These are phyloP conservation scores for Berberis vulgaris DNA, from an alignment of 164 flowering plant genomes.

Conservation along the genomic window DNA sequence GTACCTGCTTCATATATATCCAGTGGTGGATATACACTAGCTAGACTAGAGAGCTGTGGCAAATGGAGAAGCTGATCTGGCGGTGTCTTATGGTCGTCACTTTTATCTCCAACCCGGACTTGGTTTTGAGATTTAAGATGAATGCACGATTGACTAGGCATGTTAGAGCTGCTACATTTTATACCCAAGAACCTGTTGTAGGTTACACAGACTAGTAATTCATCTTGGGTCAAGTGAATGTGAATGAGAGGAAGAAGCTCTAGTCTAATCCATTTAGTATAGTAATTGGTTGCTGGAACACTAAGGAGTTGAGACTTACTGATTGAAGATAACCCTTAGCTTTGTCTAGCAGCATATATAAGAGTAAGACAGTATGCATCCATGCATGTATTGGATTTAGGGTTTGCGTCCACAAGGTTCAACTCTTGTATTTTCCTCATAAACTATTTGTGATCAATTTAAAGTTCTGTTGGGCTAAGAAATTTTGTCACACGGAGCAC, in stretches of 20 bases:
- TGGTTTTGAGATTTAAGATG: conserved; percentile 20
- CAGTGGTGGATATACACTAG: conserved; percentile 37
- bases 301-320: too few species aligned
- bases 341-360: too few species aligned
- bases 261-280: too few species aligned
- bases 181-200: conserved; percentile 28
- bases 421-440: too few species aligned
- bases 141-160: conserved; percentile 28
- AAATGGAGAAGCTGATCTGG: conserved; percentile 31
- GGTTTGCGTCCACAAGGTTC: too few species aligned
- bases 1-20: conserved; percentile 17
- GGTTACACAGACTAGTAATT: conserved; percentile 40
- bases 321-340: too few species aligned
- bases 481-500: too few species aligned
- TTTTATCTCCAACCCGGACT: conserved; percentile 38
- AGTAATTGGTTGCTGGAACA: too few species aligned
- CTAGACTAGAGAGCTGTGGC: conserved; percentile 24
- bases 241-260: not conserved
- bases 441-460: too few species aligned
- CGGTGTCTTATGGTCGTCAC: conserved; percentile 27
- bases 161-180: conserved; percentile 24
- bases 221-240: conserved; percentile 6
- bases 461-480: too few species aligned
- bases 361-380: too few species aligned
- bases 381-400: too few species aligned